Conservation (phyloP, 345 rosid genomes). For the Pistacia atlantica region DNA sequence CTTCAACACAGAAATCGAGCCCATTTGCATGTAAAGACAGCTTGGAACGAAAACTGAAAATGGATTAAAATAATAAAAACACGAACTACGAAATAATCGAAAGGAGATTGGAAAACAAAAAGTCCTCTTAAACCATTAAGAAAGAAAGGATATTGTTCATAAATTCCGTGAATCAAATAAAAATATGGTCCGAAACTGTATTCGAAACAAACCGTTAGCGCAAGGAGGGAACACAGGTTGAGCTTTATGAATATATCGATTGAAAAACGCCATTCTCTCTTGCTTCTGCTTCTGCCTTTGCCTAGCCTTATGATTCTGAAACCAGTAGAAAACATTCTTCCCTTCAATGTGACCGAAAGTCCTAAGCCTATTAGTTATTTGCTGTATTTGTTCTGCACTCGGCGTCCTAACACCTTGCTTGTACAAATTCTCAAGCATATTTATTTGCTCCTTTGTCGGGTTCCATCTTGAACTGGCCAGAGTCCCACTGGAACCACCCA, state of each 20-base stretch:
- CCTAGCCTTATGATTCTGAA: conserved; percentile 96
- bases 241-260: conserved; percentile 50
- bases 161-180: conserved; percentile 13
- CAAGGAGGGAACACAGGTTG: conserved; percentile 41
- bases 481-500: conserved; percentile 27
- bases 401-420: conserved; percentile 86
- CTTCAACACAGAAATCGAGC: conserved; percentile 27
- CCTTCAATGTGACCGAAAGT: conserved; percentile 90
- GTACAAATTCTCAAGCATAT: conserved; percentile 68
- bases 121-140: not conserved
- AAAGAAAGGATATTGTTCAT: not conserved
- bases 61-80: conserved; percentile 4
- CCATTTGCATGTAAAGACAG: conserved; percentile 42
- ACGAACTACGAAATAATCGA: conserved; percentile 18
- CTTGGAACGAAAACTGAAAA: conserved; percentile 18
- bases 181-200: not conserved
- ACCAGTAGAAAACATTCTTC: conserved; percentile 98
- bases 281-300: conserved; percentile 91
- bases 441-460: conserved; percentile 89
- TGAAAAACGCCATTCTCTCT: conserved; percentile 60
- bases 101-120: not conserved
- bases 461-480: conserved; percentile 72
- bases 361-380: conserved; percentile 70
- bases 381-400: conserved; percentile 87
- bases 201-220: conserved; percentile 48